Percentiles rank a stretch among this genome's conserved stretches.
Conservation (phyloP, 768 basidiomycete species). For the Tephrocybe sp. region DNA sequence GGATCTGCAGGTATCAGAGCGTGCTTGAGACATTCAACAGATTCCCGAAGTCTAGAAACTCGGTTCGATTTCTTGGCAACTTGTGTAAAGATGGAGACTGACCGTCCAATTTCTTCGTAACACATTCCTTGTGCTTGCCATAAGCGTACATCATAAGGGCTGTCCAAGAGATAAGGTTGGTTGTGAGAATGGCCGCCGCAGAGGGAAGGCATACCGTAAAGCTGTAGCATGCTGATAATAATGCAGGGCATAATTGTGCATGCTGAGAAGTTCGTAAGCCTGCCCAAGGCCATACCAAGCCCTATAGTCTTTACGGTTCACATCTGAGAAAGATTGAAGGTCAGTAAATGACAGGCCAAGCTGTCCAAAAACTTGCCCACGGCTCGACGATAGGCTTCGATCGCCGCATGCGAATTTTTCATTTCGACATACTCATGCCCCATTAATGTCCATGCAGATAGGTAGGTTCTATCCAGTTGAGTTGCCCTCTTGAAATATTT, state of each 20-base stretch:
- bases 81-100: constrained; percentile 19
- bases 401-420: constrained; percentile 99
- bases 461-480: constrained; percentile 91
- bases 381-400: constrained; percentile 95
- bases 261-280: constrained; percentile 93
- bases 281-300: constrained; percentile 99
- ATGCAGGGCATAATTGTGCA: constrained; percentile 94
- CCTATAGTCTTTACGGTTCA: constrained; percentile 94
- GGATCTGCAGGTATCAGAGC: constrained; percentile 83
- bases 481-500: constrained; percentile 94
- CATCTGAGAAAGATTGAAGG: constrained; percentile 52
- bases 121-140: constrained; percentile 96
- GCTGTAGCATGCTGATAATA: constrained; percentile 97
- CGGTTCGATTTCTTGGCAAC: neutral
- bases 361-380: constrained; percentile 55
- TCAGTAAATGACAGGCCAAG: neutral
- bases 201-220: constrained; percentile 54
- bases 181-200: neutral
- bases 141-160: constrained; percentile 93
- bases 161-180: constrained; percentile 28
- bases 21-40: constrained; percentile 88
- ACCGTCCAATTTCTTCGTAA: constrained; percentile 91
- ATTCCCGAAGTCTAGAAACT: constrained; percentile 70
- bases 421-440: constrained; percentile 98
- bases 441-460: constrained; percentile 99